These are phyloP conservation scores for Aegilops bicornis DNA, from an alignment of 176 grass and related monocot species.

Conservation along the genomic window DNA sequence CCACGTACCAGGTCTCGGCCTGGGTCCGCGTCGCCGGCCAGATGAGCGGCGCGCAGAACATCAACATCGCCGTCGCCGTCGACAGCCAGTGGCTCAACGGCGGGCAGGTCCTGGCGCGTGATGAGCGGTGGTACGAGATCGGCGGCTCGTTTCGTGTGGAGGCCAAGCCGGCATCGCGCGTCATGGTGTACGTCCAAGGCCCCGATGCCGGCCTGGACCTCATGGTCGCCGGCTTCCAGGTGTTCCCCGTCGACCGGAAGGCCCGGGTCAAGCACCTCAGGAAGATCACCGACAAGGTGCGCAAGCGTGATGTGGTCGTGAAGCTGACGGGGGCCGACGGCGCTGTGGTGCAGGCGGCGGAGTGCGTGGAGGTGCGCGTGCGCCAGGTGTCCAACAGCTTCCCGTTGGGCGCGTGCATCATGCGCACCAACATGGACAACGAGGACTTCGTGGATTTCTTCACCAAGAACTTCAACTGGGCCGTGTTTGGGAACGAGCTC, in stretches of 20 bases:
- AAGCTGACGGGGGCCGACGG: conserved; percentile 40
- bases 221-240: conserved; percentile 80
- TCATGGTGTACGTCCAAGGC: conserved; percentile 77
- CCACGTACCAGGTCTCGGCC: conserved; percentile 80
- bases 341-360: not conserved
- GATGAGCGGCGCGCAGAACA: conserved; percentile 33
- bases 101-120: conserved; percentile 55
- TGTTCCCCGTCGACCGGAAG: conserved; percentile 74
- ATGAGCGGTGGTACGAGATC: conserved; percentile 87
- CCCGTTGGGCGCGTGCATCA: conserved; percentile 79
- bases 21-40: conserved; percentile 68
- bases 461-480: conserved; percentile 85
- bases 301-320: conserved; percentile 71
- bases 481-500: conserved; percentile 90
- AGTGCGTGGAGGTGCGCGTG: conserved; percentile 43
- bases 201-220: conserved; percentile 65
- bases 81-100: conserved; percentile 81
- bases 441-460: conserved; percentile 90
- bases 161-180: conserved; percentile 41
- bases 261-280: conserved; percentile 51
- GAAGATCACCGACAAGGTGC: conserved; percentile 67
- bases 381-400: conserved; percentile 74
- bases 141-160: conserved; percentile 78
- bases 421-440: conserved; percentile 88
- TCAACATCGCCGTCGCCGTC: conserved; percentile 51